Base-by-base conservation (phyloP, 257 asterid genomes). In the Phtheirospermum japonicum region DNA sequence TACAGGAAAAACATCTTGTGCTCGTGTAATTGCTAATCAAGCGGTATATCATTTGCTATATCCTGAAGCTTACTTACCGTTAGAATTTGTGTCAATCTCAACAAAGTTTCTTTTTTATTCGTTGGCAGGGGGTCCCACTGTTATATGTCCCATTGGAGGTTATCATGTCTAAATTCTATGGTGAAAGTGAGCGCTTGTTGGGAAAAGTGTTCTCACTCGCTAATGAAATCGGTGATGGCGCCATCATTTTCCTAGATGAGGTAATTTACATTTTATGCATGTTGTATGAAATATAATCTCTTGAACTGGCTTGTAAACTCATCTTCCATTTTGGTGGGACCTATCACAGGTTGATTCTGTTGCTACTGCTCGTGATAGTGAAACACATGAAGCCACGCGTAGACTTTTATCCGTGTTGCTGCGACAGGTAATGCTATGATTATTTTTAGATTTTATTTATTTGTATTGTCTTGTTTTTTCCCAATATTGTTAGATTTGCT, bases 1-100 rank as follows among this genome's bases (percentile, higher is more conserved):
- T 73, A 92, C 97, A 2, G 99, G 99, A 63, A 92, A 92, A 78
- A 92, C 99, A 49, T 92, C 97, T 62, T 86, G 90, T 79, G 99
- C 99, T 72, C 99, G 99, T 48, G 99, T 87, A 61, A 92, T 92
- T 68, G 94, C 97, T 67, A 78, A 75, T 74, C 91, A 89, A 87
- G 89, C 93, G 90, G 97, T 92, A 92, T 4, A 50, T 53, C 65
- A 52, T 63, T 71, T 66, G 55, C 52, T 63, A 10, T 52, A 42
- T 57, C 46, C 68, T 71, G 53, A 59, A 20, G 67, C 66, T 77
- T 61, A 50, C 31, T 67, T 6, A 36, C 42, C 3, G 28, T 23
- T 36, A 36, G 42, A 36, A 17, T 16, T 46, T 42, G 17, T 46
- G 9, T n/a, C 42, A 36, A 4, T 40, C 9, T 46, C 11, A 43